Percentiles rank a stretch among this genome's conserved stretches.
phyloP scores from a whole-genome alignment of 2,329 filamentous ascomycete species.

The Alternaria viburni region DNA sequence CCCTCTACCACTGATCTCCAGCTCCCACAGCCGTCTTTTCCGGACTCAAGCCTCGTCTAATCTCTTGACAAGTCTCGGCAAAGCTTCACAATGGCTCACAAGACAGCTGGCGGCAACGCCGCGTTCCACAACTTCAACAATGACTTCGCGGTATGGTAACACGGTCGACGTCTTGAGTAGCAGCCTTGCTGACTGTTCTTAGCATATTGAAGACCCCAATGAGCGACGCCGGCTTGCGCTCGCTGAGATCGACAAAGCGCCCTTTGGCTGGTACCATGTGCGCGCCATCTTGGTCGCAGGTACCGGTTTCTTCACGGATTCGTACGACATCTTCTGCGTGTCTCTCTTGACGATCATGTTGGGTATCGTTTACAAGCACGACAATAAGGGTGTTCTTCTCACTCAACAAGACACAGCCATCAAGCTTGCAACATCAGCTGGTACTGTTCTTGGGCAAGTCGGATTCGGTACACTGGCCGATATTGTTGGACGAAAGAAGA shows the following conservation, averaged over 20 bases:
- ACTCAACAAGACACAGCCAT: slow-evolving; percentile 78
- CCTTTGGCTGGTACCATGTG: slow-evolving; percentile 83
- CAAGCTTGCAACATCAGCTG: slow-evolving; percentile 83
- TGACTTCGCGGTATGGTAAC: slow-evolving; percentile 37
- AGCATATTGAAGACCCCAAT: slow-evolving; percentile 69
- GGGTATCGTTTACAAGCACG: slow-evolving; percentile 77
- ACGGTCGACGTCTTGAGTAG: not conserved
- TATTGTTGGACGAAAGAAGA: slow-evolving; percentile 77
- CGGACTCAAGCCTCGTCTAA: slow-evolving; percentile 16
- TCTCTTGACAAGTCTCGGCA: slow-evolving; percentile 13
- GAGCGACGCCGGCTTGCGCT: slow-evolving; percentile 80
- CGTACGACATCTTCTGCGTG: slow-evolving; percentile 69
- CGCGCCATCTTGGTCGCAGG: slow-evolving; percentile 79
- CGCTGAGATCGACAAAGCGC: slow-evolving; percentile 80
- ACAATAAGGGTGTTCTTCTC: slow-evolving; percentile 60
- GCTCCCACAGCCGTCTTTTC: not conserved
- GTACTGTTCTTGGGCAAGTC: slow-evolving; percentile 83
- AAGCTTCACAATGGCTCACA: slow-evolving; percentile 21
- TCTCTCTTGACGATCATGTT: slow-evolving; percentile 64
- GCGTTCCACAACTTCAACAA: slow-evolving; percentile 39
- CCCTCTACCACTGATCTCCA: slow-evolving; percentile 1
- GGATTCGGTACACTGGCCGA: slow-evolving; percentile 71
- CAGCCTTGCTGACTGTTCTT: not conserved
- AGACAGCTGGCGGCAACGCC: slow-evolving; percentile 30
- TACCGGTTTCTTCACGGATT: slow-evolving; percentile 86